A percentile compares a stretch with the other conserved stretches of the same genome.
phyloP scores from a whole-genome alignment of 306 rosid genomes.

The Arachis stenosperma region DNA sequence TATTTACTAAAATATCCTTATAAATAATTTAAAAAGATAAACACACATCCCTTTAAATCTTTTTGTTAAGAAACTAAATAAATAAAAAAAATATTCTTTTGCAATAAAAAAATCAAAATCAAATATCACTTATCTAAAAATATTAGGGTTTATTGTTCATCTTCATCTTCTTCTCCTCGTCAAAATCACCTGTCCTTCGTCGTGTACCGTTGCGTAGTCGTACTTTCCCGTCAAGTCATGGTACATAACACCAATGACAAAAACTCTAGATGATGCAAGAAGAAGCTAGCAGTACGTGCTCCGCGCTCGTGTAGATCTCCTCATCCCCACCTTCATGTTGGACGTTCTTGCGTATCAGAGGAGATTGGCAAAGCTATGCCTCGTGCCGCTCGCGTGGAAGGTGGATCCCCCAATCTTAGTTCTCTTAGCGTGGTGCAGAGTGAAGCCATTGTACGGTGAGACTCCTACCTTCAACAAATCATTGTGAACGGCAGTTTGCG shows the following conservation, averaged over 20 bases:
- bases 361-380: slow-evolving; percentile 83
- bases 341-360: slow-evolving; percentile 46
- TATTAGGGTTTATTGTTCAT: too few relatives aligned
- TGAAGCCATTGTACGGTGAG: slow-evolving; percentile 79
- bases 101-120: too few relatives aligned
- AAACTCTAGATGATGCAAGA: background rate
- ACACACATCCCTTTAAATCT: too few relatives aligned
- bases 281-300: slow-evolving; percentile 62
- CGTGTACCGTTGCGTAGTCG: slow-evolving; percentile 64
- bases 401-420: slow-evolving; percentile 93
- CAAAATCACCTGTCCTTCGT: slow-evolving; percentile 70
- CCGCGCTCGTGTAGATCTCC: slow-evolving; percentile 55
- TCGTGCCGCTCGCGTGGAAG: slow-evolving; percentile 64
- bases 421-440: slow-evolving; percentile 61
- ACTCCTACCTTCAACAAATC: slow-evolving; percentile 79
- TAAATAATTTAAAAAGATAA: too few relatives aligned
- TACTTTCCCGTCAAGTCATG: slow-evolving; percentile 57
- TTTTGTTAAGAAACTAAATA: too few relatives aligned
- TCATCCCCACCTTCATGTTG: slow-evolving; percentile 56
- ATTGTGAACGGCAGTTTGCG: slow-evolving; percentile 84
- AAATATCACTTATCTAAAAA: too few relatives aligned
- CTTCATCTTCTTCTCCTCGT: slow-evolving; percentile 48
- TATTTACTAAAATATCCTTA: too few relatives aligned
- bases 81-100: too few relatives aligned
- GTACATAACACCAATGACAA: slow-evolving; percentile 61